Percentiles rank a stretch among this genome's conserved stretches.
Evolutionary conservation across 2,329 filamentous ascomycete species (phyloP).

Genomic region (Ceratocystis ficicola): DNA sequence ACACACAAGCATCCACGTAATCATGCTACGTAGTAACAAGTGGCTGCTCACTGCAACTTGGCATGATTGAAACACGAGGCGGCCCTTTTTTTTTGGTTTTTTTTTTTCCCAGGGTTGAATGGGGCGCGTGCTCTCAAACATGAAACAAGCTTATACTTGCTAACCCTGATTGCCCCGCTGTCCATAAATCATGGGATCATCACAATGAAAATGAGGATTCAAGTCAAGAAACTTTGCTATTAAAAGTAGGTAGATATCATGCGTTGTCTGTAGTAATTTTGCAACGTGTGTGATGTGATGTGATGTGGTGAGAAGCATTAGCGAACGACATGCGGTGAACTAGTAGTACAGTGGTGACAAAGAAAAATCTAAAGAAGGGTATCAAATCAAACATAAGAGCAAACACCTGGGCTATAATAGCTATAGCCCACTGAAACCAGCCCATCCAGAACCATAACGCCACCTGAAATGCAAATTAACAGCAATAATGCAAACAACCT

Average conservation of each 20-base stretch:
- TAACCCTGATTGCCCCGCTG: background rate
- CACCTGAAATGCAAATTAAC: background rate
- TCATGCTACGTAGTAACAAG: no score
- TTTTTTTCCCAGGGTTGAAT: background rate
- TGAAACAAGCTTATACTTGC: background rate
- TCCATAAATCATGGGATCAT: background rate
- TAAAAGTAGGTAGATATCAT: slow-evolving; percentile 3
- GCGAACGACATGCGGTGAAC: background rate
- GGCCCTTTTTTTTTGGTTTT: background rate
- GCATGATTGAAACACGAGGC: no score
- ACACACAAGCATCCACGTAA: no score
- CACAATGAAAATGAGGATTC: background rate
- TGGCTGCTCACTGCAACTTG: no score
- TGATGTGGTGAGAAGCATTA: slow-evolving; percentile 2
- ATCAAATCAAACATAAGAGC: slow-evolving; percentile 10
- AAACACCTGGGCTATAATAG: background rate
- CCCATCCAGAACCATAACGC: background rate
- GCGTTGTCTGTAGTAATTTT: slow-evolving; percentile 1
- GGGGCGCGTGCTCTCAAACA: background rate
- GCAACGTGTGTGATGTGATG: background rate
- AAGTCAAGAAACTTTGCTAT: background rate
- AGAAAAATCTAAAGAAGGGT: slow-evolving; percentile 11
- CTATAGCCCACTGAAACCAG: background rate
- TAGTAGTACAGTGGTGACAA: slow-evolving; percentile 5
- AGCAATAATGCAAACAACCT: background rate